phyloP scores from a whole-genome alignment of 1,284 basidiomycete species.

The Naganishia albida region DNA sequence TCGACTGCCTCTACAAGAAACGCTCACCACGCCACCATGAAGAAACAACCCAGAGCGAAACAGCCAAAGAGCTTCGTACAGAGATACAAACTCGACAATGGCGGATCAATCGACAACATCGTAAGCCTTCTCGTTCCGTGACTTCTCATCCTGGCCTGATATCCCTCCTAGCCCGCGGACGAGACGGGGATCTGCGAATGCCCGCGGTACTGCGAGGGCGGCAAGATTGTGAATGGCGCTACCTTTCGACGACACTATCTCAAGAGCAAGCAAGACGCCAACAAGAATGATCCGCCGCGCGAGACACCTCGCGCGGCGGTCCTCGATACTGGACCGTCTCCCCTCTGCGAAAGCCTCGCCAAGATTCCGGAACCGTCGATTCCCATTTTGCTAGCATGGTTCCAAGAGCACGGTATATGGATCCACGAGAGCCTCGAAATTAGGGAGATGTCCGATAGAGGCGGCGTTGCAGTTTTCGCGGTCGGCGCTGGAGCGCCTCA shows the following conservation, averaged over 20 bases:
- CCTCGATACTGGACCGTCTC: neutral
- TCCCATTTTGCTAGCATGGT: slow-evolving; percentile 34
- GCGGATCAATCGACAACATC: slow-evolving; percentile 8
- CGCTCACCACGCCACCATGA: too few species aligned
- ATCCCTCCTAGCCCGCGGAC: neutral
- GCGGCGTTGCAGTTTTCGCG: slow-evolving; percentile 37
- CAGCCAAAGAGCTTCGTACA: neutral
- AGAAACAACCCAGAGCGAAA: neutral
- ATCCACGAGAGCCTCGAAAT: slow-evolving; percentile 35
- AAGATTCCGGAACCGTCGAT: slow-evolving; percentile 28
- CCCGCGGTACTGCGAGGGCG: slow-evolving; percentile 15
- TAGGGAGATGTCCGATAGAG: slow-evolving; percentile 36
- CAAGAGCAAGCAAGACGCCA: neutral
- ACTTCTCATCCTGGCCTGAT: too few species aligned
- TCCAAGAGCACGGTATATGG: slow-evolving; percentile 29
- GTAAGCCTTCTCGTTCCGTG: neutral
- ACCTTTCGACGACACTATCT: slow-evolving; percentile 11
- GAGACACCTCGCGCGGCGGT: too few species aligned
- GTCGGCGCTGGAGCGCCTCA: slow-evolving; percentile 36
- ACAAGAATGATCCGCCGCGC: neutral
- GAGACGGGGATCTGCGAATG: slow-evolving; percentile 21
- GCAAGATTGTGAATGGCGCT: slow-evolving; percentile 7
- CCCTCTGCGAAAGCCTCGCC: slow-evolving; percentile 1
- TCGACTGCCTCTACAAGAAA: neutral
- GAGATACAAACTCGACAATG: slow-evolving; percentile 7